Base-by-base conservation (phyloP, 73 alveolate species). In the Diophrys appendiculata region DNA sequence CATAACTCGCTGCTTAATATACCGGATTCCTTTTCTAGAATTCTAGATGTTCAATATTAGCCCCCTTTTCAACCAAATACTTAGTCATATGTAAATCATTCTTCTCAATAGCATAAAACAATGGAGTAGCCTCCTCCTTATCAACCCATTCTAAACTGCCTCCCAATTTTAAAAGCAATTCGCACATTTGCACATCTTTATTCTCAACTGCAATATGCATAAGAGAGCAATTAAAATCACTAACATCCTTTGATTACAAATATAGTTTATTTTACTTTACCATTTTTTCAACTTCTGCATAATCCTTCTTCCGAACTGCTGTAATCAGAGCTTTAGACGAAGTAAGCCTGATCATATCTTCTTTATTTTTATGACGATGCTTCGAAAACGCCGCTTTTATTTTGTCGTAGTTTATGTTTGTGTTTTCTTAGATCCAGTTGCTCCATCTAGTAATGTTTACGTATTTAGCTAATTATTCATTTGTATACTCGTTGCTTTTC, bases 81-180 rank as follows among this genome's bases (percentile, higher is more conserved):
- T 84, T 89, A 22, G 88, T 87, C 33, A 91, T 86, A 13, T 80
- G 78, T 18, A 83, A 52, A 52, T 88, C 34, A 54, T 87, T 88
- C 67, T 91, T 56, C 69, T 89, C 78, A 52, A 88, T 82, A 2
- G 97, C 97, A 67, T 81, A 92, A 71, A 73, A 89, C 65, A 94
- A 72, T 25, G 96, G 96, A 0, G 98, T 94, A 83, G 87, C 82
- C 52, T 83, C 82, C 69, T 94, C 98, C 28, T 71, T 77, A 76
- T 94, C 98, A 52, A 35, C 29, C 0, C 92, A 80, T 67, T 94
- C 96, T 34, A 94, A 31, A 69, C 81, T 86, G 18, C 88, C 86
- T 24, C 93, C 93, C 72, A 85, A 82, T 73, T 88, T 78, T 23
- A 88, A 52, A 33, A 94, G 76, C 31, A 84, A 35, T 60, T 77